Conservation (phyloP, 805 yeast species). For the Starmerella ratchasimensis region DNA sequence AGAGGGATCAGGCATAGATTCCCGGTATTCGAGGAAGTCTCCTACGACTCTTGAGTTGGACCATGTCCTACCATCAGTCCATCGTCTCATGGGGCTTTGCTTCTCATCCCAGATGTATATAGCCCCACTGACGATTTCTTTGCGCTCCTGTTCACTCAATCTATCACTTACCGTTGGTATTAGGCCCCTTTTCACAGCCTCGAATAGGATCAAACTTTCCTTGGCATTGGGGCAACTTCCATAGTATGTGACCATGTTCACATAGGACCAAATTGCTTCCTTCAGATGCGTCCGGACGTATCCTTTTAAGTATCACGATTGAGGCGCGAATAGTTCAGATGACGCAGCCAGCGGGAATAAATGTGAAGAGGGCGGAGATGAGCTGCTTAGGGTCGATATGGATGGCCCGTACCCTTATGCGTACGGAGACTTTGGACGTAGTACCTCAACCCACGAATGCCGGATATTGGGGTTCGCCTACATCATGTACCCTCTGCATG, state of each 20-base stretch:
- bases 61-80: conserved; percentile 73
- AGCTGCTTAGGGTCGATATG: neutral
- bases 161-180: conserved; percentile 49
- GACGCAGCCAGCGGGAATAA: neutral
- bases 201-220: conserved; percentile 53
- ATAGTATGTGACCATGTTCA: conserved; percentile 41
- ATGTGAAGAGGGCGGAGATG: neutral
- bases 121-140: conserved; percentile 41
- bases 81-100: conserved; percentile 56
- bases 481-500: neutral
- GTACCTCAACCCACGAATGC: conserved; percentile 4
- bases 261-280: neutral
- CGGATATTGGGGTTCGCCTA: neutral
- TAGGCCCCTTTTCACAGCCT: conserved; percentile 45
- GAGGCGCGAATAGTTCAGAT: neutral
- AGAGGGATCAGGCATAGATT: conserved; percentile 34
- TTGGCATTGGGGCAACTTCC: conserved; percentile 44
- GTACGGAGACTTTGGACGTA: conserved; percentile 1
- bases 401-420: neutral
- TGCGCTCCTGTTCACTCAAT: conserved; percentile 42
- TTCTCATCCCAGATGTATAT: conserved; percentile 62
- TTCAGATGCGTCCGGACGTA: no score
- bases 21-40: conserved; percentile 47
- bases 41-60: conserved; percentile 58
- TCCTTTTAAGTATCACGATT: no score